Conservation (phyloP, 2,329 filamentous ascomycete genomes). For the Cladophialophora bantiana region DNA sequence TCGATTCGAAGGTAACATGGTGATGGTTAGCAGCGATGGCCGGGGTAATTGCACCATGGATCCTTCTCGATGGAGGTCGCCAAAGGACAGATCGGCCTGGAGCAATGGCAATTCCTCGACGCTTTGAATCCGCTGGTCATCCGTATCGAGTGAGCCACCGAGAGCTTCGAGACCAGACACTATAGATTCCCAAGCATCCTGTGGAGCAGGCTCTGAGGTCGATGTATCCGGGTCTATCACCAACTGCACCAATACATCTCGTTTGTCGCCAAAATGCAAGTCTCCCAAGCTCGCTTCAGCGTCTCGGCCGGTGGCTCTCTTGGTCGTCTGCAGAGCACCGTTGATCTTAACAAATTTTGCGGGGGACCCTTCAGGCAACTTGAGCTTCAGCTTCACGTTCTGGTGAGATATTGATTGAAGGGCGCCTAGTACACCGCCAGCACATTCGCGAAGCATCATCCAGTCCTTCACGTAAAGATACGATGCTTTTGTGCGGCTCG, state of each 20-base stretch:
- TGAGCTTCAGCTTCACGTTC: slow-evolving; percentile 94
- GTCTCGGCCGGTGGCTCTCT: slow-evolving; percentile 91
- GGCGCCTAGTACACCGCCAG: slow-evolving; percentile 89
- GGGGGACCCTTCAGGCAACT: slow-evolving; percentile 91
- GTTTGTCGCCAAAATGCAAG: slow-evolving; percentile 92
- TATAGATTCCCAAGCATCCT: slow-evolving; percentile 97
- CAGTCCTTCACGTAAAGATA: slow-evolving; percentile 99
- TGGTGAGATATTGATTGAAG: slow-evolving; percentile 97
- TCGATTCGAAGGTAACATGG: slow-evolving; percentile 77
- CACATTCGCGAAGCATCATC: slow-evolving; percentile 99
- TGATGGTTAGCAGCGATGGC: slow-evolving; percentile 90
- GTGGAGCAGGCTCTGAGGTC: slow-evolving; percentile 81
- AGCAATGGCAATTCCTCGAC: slow-evolving; percentile 95
- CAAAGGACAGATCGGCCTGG: slow-evolving; percentile 91
- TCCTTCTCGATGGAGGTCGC: slow-evolving; percentile 90
- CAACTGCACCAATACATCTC: slow-evolving; percentile 91
- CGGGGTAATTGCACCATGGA: slow-evolving; percentile 83
- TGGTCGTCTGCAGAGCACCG: slow-evolving; percentile 93
- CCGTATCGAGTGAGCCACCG: slow-evolving; percentile 83
- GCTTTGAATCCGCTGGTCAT: slow-evolving; percentile 81
- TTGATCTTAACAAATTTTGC: slow-evolving; percentile 99
- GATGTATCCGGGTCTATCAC: slow-evolving; percentile 87
- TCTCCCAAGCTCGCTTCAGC: slow-evolving; percentile 93
- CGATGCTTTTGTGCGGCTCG: slow-evolving; percentile 91
- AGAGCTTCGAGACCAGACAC: slow-evolving; percentile 94